Evolutionary conservation across 345 rosid genomes (phyloP), one percentile per base, ranked within the genome.

Genomic region (Populus davidiana): DNA sequence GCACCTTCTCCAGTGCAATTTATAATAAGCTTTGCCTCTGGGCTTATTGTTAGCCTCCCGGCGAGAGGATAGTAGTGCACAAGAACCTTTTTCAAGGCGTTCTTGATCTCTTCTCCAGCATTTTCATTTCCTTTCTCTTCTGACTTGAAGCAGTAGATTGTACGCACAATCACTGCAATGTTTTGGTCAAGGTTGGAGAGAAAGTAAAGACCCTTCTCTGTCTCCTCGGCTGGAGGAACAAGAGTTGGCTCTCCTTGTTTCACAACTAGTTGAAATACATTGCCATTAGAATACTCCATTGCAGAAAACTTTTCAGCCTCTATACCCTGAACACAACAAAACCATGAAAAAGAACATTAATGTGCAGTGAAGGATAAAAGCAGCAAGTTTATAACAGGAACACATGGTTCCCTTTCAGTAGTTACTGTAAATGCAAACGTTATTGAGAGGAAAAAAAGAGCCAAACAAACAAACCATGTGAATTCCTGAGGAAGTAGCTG

Each of bases 111-210:
- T 79, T 90, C 85, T 12, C 68, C 92, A 8, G 89, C 87, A 8
- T 87, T 80, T 52, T 86, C 88, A 31, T 89, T 92, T 50, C 94
- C 97, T 79, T 68, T 89, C 72, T 85, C 88, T 1, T 87, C 88
- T 2, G 97, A 86, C 80, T 88, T 89, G 86, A 89, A 94, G 84
- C 93, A 92, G 79, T 92, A 91, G n/a, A 92, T 86, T 6, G 98
- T 94, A 1, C 92, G 91, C 33, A 94, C 90, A 52, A 88, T 87
- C 64, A 90, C 94, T 0, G 97, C 94, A 16, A 92, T 87, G 89
- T 92, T 92, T 72, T 94, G 98, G 79, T 94, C 97, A 69, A 92
- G 94, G 85, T 94, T 94, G 1, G 98, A 94, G 67, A 94, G 90
- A 84, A 91, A 94, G 81, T 89, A 92, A 5, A 91, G 83, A 73